Evolutionary conservation across 352 stramenopile species (phyloP).

Genomic region (Blastocystis sp.): DNA sequence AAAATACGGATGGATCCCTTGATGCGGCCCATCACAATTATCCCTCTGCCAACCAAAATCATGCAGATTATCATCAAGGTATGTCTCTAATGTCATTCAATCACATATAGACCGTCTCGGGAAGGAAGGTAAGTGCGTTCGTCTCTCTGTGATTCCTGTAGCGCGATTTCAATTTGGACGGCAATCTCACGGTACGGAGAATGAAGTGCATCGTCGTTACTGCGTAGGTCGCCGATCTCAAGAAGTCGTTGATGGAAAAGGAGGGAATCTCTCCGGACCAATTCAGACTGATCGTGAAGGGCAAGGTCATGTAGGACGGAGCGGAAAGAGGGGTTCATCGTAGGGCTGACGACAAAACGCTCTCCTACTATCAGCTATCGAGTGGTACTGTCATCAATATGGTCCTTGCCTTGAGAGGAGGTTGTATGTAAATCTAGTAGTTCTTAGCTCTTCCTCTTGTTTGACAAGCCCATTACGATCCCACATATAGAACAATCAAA

Average conservation of each 20-base stretch:
- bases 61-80: constrained; percentile 74
- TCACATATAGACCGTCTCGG: constrained; percentile 54
- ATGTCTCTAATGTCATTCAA: not conserved
- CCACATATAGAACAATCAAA: too few species aligned
- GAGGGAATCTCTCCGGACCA: constrained; percentile 72
- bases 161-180: constrained; percentile 73
- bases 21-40: not conserved
- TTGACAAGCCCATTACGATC: too few species aligned
- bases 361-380: constrained; percentile 53
- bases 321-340: not conserved
- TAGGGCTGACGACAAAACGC: constrained; percentile 71
- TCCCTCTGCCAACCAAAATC: not conserved
- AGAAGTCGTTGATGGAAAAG: constrained; percentile 72
- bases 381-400: constrained; percentile 75
- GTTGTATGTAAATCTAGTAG: constrained; percentile 14
- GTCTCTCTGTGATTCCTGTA: not conserved
- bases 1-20: not conserved
- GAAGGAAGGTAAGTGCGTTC: constrained; percentile 35
- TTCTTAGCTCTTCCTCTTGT: constrained; percentile 43
- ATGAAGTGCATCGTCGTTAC: too few species aligned
- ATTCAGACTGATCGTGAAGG: constrained; percentile 72
- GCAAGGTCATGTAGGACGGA: constrained; percentile 64
- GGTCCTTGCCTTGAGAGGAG: constrained; percentile 69
- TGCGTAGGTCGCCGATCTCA: constrained; percentile 62
- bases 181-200: constrained; percentile 62